These are phyloP conservation scores for Cyathus striatus DNA, from an alignment of 768 basidiomycete species.

Conservation along the genomic window DNA sequence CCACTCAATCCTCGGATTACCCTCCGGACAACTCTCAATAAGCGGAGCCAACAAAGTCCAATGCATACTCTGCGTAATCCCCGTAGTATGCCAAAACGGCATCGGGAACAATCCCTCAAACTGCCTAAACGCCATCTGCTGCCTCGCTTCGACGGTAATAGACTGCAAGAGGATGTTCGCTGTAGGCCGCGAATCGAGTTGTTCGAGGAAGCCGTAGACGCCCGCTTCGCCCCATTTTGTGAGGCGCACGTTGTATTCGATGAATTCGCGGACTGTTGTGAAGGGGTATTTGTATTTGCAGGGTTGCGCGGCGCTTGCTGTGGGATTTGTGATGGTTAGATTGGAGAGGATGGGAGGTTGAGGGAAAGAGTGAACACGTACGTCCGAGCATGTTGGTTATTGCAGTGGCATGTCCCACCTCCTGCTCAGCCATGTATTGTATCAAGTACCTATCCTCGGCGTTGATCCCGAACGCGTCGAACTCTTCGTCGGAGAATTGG, in stretches of 20 bases:
- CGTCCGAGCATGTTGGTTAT: slow-evolving; percentile 47
- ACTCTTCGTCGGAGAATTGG: slow-evolving; percentile 49
- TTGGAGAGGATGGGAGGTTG: too few relatives aligned
- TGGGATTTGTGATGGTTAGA: too few relatives aligned
- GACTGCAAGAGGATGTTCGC: slow-evolving; percentile 7
- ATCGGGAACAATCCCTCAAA: slow-evolving; percentile 6
- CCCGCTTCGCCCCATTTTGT: slow-evolving; percentile 3
- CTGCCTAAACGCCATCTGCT: slow-evolving; percentile 9
- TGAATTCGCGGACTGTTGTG: slow-evolving; percentile 48
- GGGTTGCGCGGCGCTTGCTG: slow-evolving; percentile 40
- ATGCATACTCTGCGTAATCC: slow-evolving; percentile 51
- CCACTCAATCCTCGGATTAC: slow-evolving; percentile 41
- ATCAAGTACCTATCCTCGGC: slow-evolving; percentile 52
- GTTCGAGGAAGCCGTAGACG: slow-evolving; percentile 8
- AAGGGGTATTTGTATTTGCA: slow-evolving; percentile 58
- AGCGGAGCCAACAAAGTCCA: slow-evolving; percentile 53
- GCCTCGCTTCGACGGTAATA: slow-evolving; percentile 4
- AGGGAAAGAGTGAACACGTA: too few relatives aligned
- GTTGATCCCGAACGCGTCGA: slow-evolving; percentile 46
- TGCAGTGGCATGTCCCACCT: slow-evolving; percentile 55
- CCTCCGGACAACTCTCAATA: slow-evolving; percentile 40
- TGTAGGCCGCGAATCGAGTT: slow-evolving; percentile 6
- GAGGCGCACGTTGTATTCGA: slow-evolving; percentile 35
- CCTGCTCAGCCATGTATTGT: slow-evolving; percentile 60
- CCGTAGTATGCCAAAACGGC: slow-evolving; percentile 20